A percentile compares a stretch with the other conserved stretches of the same genome.
Evolutionary conservation across 345 rosid species (phyloP).

Genomic region (Citrus trifoliata): DNA sequence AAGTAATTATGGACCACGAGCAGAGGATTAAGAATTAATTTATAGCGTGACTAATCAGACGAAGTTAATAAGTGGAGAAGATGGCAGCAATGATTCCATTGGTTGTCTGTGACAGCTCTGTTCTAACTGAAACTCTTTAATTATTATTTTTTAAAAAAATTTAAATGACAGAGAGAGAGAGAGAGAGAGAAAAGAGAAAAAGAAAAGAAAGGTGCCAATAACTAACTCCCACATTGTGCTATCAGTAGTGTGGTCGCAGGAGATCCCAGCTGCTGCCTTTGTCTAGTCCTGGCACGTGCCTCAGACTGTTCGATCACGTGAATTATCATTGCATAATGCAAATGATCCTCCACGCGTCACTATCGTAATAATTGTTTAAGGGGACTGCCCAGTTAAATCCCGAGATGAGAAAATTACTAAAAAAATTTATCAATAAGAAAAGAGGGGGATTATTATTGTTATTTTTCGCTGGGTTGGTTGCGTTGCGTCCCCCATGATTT

Average conservation of each 20-base stretch:
- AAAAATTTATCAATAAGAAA: neutral
- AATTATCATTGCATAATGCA: neutral
- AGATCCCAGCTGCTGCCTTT: neutral
- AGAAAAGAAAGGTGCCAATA: neutral
- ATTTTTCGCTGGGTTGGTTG: too few relatives aligned
- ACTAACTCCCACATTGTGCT: neutral
- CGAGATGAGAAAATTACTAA: neutral
- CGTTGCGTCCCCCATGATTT: too few relatives aligned
- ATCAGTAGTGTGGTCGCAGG: conserved; percentile 1
- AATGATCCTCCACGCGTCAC: neutral
- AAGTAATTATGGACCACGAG: neutral
- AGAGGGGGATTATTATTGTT: too few relatives aligned
- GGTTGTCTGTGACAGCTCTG: conserved; percentile 27
- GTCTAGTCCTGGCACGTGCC: neutral
- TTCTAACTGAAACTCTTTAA: conserved; percentile 18
- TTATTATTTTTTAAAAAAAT: neutral
- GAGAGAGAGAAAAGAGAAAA: neutral
- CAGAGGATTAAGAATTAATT: neutral
- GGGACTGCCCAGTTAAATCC: neutral
- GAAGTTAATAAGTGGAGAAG: conserved; percentile 2
- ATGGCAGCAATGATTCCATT: conserved; percentile 28
- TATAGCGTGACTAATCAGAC: neutral
- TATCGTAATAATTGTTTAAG: too few relatives aligned
- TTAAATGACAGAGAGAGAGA: too few relatives aligned
- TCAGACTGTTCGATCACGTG: neutral